Conservation (phyloP, 176 grass and related monocot species). For the Zea luxurians region DNA sequence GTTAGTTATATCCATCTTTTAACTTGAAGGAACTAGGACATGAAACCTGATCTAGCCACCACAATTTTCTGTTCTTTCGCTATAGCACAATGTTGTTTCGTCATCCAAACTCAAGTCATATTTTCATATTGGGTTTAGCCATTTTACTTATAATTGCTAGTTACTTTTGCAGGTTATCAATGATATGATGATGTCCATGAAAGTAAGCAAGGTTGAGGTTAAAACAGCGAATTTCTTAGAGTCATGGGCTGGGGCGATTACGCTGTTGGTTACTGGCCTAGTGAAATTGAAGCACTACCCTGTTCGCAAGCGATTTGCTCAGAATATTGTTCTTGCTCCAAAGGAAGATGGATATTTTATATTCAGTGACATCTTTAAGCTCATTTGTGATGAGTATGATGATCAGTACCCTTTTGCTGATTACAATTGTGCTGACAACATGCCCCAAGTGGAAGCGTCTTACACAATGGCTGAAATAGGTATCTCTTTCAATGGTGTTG, state of each 20-base stretch:
- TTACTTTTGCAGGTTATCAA: slow-evolving; percentile 70
- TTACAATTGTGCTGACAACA: slow-evolving; percentile 34
- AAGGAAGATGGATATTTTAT: slow-evolving; percentile 76
- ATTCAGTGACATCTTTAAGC: slow-evolving; percentile 80
- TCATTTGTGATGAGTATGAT: slow-evolving; percentile 74
- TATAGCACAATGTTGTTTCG: not conserved
- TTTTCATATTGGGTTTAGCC: slow-evolving; percentile 5
- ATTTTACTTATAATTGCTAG: slow-evolving; percentile 26
- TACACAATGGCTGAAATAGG: slow-evolving; percentile 51
- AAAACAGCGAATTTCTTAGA: slow-evolving; percentile 80
- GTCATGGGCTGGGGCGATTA: slow-evolving; percentile 54
- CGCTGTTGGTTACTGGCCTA: slow-evolving; percentile 76
- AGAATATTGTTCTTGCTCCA: slow-evolving; percentile 87
- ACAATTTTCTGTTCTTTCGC: not conserved
- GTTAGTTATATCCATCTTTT: not conserved
- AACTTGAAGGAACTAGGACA: not conserved
- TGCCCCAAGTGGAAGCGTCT: slow-evolving; percentile 37
- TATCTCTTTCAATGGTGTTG: slow-evolving; percentile 8
- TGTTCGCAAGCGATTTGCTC: slow-evolving; percentile 71
- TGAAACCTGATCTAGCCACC: not conserved
- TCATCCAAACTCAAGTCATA: not conserved
- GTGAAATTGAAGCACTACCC: slow-evolving; percentile 61
- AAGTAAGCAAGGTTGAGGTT: slow-evolving; percentile 74
- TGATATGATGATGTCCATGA: slow-evolving; percentile 62
- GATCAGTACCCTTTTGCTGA: slow-evolving; percentile 36